Conservation (phyloP, 2,329 filamentous ascomycete species). For the Aspergillus novofumigatus region DNA sequence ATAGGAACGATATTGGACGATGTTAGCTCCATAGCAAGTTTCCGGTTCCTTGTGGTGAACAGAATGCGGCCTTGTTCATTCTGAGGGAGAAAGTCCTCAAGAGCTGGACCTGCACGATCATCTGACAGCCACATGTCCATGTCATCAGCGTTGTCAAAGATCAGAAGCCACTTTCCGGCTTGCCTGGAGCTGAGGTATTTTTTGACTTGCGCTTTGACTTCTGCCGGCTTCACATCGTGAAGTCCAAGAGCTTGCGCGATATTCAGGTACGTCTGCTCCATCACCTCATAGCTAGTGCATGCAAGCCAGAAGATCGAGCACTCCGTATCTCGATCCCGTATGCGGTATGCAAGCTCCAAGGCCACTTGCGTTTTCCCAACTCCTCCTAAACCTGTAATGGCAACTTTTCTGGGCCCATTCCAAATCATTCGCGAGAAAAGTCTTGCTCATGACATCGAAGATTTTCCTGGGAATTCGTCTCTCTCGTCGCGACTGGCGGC, state of each 20-base stretch:
- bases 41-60: conserved; percentile 23
- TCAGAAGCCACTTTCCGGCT: conserved; percentile 18
- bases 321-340: conserved; percentile 10
- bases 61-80: conserved; percentile 21
- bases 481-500: no score
- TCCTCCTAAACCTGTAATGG: conserved; percentile 11
- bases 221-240: background rate
- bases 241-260: conserved; percentile 8
- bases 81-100: conserved; percentile 13
- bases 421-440: no score
- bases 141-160: conserved; percentile 23
- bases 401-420: background rate
- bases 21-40: conserved; percentile 15
- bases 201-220: conserved; percentile 5
- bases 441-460: no score
- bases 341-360: conserved; percentile 20
- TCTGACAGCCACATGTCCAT: conserved; percentile 11
- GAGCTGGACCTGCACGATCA: background rate
- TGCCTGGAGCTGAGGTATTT: conserved; percentile 8
- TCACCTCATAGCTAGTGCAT: conserved; percentile 15
- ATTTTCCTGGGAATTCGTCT: no score
- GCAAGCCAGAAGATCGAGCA: conserved; percentile 26
- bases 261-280: conserved; percentile 12
- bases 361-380: conserved; percentile 24
- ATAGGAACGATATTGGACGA: conserved; percentile 13